phyloP scores from a whole-genome alignment of 129 eudicot species.

The Arctium lappa region DNA sequence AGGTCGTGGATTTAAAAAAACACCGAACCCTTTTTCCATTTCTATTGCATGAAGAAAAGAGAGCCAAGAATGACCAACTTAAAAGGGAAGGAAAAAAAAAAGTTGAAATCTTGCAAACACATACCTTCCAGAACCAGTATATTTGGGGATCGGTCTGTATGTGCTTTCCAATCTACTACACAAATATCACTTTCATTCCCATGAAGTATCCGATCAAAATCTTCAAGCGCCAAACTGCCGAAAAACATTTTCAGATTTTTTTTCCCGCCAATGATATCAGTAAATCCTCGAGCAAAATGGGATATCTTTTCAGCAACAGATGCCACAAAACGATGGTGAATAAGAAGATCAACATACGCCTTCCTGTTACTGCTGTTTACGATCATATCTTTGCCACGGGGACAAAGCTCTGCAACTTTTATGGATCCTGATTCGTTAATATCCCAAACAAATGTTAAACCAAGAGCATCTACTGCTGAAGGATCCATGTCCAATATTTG shows the following conservation, averaged over 20 bases:
- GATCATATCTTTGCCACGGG: constrained; percentile 37
- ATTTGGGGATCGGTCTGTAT: constrained; percentile 63
- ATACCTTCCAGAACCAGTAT: constrained; percentile 77
- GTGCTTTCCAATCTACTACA: constrained; percentile 72
- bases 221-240: constrained; percentile 48
- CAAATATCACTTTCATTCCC: constrained; percentile 65
- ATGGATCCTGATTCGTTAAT: constrained; percentile 62
- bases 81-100: too few species aligned
- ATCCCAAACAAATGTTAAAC: constrained; percentile 59
- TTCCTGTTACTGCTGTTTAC: constrained; percentile 58
- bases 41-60: not conserved
- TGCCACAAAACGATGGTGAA: constrained; percentile 50
- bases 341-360: constrained; percentile 49
- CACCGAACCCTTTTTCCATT: too few species aligned
- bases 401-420: constrained; percentile 57
- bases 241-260: constrained; percentile 37
- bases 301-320: constrained; percentile 52
- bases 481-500: constrained; percentile 71
- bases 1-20: too few species aligned
- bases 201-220: constrained; percentile 67
- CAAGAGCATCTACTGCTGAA: constrained; percentile 43
- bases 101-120: not conserved
- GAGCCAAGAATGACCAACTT: too few species aligned
- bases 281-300: constrained; percentile 48
- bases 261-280: constrained; percentile 31